A percentile compares a stretch with the other conserved stretches of the same genome.
Conservation (phyloP, 495 filamentous ascomycete species). For the Trichoderma asperelloides region DNA sequence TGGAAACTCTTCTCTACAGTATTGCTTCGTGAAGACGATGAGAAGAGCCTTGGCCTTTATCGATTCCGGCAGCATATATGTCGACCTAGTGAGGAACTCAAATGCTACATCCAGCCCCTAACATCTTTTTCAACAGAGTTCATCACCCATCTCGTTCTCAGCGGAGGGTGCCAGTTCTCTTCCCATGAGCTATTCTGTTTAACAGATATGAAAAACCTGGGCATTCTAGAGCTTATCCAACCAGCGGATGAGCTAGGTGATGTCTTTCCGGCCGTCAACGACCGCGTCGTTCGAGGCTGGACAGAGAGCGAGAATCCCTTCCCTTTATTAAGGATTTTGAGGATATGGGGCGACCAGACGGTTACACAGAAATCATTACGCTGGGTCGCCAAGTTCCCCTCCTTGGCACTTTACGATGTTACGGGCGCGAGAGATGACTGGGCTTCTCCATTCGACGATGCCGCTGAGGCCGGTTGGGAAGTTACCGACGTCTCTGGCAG, state of each 20-base stretch:
- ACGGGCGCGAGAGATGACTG: constrained; percentile 16
- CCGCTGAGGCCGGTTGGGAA: not conserved
- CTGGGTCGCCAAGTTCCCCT: constrained; percentile 19
- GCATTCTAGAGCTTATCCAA: constrained; percentile 24
- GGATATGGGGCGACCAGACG: constrained; percentile 14
- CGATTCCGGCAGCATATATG: constrained; percentile 9
- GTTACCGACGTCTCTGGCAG: constrained; percentile 1
- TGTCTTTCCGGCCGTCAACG: constrained; percentile 14
- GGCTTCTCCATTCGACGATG: not conserved
- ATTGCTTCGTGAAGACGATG: constrained; percentile 2
- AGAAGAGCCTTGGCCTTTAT: constrained; percentile 8
- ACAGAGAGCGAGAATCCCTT: constrained; percentile 17
- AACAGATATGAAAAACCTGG: constrained; percentile 22
- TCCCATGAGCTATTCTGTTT: constrained; percentile 21
- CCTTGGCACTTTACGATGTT: constrained; percentile 19
- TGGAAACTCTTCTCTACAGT: constrained; percentile 16
- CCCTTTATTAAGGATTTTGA: constrained; percentile 22
- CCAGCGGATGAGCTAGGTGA: not conserved
- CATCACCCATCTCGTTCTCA: constrained; percentile 22
- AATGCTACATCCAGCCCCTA: constrained; percentile 18
- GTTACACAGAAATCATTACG: constrained; percentile 17
- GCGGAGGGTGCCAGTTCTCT: constrained; percentile 11
- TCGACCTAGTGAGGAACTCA: constrained; percentile 13
- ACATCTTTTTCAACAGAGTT: constrained; percentile 14
- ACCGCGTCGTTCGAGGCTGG: constrained; percentile 26